Evolutionary conservation across 2,329 filamentous ascomycete genomes (phyloP).

Genomic region (Xylariaceae sp.): DNA sequence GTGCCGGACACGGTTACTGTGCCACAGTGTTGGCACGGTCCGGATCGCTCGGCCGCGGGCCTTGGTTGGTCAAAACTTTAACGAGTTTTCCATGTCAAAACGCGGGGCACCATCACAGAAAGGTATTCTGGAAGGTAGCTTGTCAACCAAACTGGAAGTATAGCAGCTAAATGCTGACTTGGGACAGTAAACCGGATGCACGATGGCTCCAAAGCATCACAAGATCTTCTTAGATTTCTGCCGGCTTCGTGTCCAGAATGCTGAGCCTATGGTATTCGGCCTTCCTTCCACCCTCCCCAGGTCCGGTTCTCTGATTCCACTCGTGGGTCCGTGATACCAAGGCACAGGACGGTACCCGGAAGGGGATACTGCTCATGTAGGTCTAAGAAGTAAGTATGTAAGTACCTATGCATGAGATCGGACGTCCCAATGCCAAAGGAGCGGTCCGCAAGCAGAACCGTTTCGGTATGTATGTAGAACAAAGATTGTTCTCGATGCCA

Average conservation of each 20-base stretch:
- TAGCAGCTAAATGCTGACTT: conserved; percentile 12
- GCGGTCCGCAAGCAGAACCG: too few species aligned
- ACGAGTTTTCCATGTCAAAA: not conserved
- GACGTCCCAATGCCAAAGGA: too few species aligned
- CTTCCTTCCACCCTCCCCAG: not conserved
- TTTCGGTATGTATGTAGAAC: too few species aligned
- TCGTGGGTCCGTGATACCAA: too few species aligned
- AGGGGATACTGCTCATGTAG: too few species aligned
- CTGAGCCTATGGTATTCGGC: not conserved
- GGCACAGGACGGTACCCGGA: too few species aligned
- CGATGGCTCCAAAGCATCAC: conserved; percentile 11
- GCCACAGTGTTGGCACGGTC: conserved; percentile 14
- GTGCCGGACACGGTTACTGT: conserved; percentile 12
- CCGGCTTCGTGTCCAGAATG: not conserved
- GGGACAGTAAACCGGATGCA: conserved; percentile 13
- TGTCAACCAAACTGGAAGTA: not conserved
- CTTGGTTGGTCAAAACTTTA: conserved; percentile 1
- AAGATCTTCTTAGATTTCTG: conserved; percentile 19
- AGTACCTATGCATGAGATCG: too few species aligned
- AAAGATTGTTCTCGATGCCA: too few species aligned
- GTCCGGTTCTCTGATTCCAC: not conserved
- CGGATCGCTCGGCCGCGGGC: conserved; percentile 10
- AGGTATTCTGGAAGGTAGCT: conserved; percentile 5
- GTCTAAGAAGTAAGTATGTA: too few species aligned
- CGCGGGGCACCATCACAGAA: conserved; percentile 8